Base-by-base conservation (phyloP, 495 filamentous ascomycete genomes). In the Achaetomiella virescens region DNA sequence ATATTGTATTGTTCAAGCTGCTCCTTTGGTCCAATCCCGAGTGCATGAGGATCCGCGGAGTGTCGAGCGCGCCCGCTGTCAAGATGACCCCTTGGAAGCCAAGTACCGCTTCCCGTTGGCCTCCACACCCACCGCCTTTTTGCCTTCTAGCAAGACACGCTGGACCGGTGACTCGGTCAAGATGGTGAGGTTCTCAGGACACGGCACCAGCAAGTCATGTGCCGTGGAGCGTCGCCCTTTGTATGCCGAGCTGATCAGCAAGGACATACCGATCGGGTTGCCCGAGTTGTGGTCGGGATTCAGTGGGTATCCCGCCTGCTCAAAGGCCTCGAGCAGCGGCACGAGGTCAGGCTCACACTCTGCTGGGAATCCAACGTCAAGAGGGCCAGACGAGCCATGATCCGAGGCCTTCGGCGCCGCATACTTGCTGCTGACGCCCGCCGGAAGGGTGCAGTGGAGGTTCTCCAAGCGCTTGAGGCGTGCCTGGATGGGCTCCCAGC, bases 281-380 rank as follows among this genome's bases (percentile, higher is more conserved):
- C 84, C 84, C 1, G 74, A 78, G 48, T 84, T 85, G 48, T 79
- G 75, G 63, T 86, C 83, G 7, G 64, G 61, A 52, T 84, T 86
- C 18, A 69, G 70, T 40, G 50, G 67, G 46, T 62, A 68, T 5
- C 83, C 82, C 7, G 71, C 68, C 42, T 76, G 61, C 47, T 77
- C 68, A 48, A 81, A 70, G 29, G 73, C 55, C 14, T 75, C 70
- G 17, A 74, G 14, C 17, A 63, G 38, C 0, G 60, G 56, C 1
- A 69, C 57, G 12, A 83, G 38, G 58, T 81, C 78, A 8, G 66
- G 61, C 54, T 82, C 80, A 71, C 73, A 81, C 40, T 77, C 69
- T 6, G 60, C 47, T 3, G 72, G 71, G 64, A 73, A 82, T 0
- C 74, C 72, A 17, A 81, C 59, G 37, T 75, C 67, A 35, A 84